Percentiles rank a stretch among this genome's conserved stretches.
These are phyloP conservation scores for Dendrocalamus sinicus DNA, from an alignment of 176 grass and related monocot genomes.

Conservation along the genomic window DNA sequence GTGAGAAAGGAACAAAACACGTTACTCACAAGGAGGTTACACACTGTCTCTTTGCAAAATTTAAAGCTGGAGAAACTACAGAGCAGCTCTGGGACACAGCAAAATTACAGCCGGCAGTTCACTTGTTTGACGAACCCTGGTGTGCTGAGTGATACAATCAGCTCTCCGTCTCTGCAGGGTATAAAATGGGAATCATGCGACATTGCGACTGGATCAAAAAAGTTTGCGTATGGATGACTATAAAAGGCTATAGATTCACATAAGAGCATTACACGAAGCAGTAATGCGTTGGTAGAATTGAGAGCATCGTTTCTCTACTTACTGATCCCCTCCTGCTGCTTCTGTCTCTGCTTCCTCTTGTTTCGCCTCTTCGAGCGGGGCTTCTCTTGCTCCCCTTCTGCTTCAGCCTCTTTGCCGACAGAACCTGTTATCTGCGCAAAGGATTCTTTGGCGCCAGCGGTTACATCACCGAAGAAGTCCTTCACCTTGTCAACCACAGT, in stretches of 20 bases:
- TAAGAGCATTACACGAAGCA: background rate
- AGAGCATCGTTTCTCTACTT: constrained; percentile 19
- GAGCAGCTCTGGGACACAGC: constrained; percentile 1
- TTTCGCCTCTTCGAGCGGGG: constrained; percentile 52
- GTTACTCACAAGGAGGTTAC: constrained; percentile 32
- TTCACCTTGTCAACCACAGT: constrained; percentile 92
- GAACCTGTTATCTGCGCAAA: constrained; percentile 90
- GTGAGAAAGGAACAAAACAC: background rate
- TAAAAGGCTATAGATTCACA: background rate
- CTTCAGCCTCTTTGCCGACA: constrained; percentile 59
- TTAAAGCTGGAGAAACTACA: constrained; percentile 32
- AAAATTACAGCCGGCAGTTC: constrained; percentile 31
- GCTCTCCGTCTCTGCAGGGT: constrained; percentile 40
- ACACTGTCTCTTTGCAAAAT: constrained; percentile 24
- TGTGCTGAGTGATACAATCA: constrained; percentile 10
- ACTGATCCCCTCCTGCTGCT: constrained; percentile 57
- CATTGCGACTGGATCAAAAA: background rate
- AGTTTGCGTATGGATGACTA: background rate
- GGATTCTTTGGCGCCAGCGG: constrained; percentile 77
- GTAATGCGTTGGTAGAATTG: background rate
- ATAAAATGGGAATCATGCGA: background rate
- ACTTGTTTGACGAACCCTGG: background rate
- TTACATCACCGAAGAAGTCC: constrained; percentile 82
- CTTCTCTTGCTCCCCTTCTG: constrained; percentile 46
- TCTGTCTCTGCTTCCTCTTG: constrained; percentile 45